A percentile compares a stretch with the other conserved stretches of the same genome.
These are phyloP conservation scores for Agarophyton chilense DNA, from an alignment of 23 red algal species.

Conservation along the genomic window DNA sequence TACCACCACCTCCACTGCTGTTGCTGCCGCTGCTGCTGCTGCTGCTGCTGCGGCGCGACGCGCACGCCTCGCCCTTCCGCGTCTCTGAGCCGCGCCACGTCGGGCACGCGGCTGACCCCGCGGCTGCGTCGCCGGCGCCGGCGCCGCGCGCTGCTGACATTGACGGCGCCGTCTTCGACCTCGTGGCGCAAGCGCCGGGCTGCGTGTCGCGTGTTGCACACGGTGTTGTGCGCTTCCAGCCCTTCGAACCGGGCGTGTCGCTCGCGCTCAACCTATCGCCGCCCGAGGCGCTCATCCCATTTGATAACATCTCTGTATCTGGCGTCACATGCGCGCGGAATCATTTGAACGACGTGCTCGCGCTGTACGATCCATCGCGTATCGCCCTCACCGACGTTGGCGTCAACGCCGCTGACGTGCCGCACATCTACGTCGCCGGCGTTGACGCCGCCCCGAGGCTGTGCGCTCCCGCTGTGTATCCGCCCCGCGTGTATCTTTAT, in stretches of 20 bases:
- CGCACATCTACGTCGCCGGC: constrained; percentile 20
- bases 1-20: too few species aligned
- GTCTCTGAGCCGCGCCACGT: background rate
- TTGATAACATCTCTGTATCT: background rate
- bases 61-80: background rate
- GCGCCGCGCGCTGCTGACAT: background rate
- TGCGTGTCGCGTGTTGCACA: background rate
- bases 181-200: background rate
- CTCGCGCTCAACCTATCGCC: constrained; percentile 24
- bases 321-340: background rate
- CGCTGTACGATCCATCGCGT: background rate
- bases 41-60: background rate
- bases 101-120: background rate
- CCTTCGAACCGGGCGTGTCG: background rate
- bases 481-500: constrained; percentile 6
- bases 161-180: background rate
- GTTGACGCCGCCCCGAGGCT: background rate
- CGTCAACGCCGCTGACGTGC: constrained; percentile 6
- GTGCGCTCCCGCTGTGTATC: background rate
- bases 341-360: background rate
- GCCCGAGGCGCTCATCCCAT: constrained; percentile 21
- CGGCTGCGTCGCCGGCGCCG: background rate
- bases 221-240: background rate
- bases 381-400: constrained; percentile 29
- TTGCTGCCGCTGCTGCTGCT: too few species aligned